phyloP scores from a whole-genome alignment of 108 stramenopile genomes.

The Pseudonitzschia multistriata region DNA sequence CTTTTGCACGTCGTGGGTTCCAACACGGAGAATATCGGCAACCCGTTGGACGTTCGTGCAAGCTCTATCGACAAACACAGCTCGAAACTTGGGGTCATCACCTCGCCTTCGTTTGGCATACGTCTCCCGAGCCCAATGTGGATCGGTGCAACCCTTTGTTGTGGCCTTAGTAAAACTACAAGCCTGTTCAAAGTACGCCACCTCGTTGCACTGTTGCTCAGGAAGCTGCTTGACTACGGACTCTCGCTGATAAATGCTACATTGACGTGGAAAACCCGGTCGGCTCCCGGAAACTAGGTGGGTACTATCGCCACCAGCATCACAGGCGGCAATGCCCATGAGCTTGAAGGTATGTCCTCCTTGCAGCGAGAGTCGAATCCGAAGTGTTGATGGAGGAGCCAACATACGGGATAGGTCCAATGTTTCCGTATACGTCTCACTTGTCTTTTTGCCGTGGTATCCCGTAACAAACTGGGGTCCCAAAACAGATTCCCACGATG shows the following conservation, averaged over 20 bases:
- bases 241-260: background rate
- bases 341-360: slow-evolving; percentile 74
- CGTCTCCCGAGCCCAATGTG: slow-evolving; percentile 1
- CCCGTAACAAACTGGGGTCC: slow-evolving; percentile 25
- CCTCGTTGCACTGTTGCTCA: background rate
- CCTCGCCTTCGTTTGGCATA: background rate
- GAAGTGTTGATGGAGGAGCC: slow-evolving; percentile 16
- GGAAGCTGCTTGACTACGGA: slow-evolving; percentile 16
- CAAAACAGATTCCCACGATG: slow-evolving; percentile 20
- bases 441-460: slow-evolving; percentile 65
- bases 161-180: slow-evolving; percentile 29
- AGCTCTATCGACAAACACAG: background rate
- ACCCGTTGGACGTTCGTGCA: background rate
- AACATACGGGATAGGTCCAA: slow-evolving; percentile 21
- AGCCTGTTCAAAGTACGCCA: slow-evolving; percentile 6
- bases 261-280: no score
- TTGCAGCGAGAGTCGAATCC: slow-evolving; percentile 28
- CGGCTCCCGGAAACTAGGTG: no score
- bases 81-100: background rate
- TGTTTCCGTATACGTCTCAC: slow-evolving; percentile 67
- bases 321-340: slow-evolving; percentile 68
- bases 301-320: no score
- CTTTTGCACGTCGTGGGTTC: slow-evolving; percentile 9
- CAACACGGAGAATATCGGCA: slow-evolving; percentile 7
- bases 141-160: slow-evolving; percentile 5